These are phyloP conservation scores for Nitzschia putrida DNA, from an alignment of 108 stramenopile genomes.

Conservation along the genomic window DNA sequence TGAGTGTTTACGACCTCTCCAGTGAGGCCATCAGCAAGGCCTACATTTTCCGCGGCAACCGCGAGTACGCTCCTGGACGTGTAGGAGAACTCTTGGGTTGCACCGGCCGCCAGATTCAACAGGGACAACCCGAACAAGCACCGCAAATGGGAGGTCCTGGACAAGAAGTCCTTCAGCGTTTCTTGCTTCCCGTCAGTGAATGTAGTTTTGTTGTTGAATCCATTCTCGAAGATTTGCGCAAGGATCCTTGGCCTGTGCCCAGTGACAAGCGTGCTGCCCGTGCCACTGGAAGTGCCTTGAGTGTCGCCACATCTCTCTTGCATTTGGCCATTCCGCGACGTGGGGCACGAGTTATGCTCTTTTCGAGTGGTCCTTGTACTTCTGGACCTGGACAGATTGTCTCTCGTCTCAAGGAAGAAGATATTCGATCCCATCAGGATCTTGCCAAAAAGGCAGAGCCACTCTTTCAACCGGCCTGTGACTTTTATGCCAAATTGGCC, in stretches of 20 bases:
- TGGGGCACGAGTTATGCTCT: slow-evolving; percentile 95
- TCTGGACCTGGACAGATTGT: slow-evolving; percentile 94
- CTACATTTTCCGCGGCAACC: slow-evolving; percentile 92
- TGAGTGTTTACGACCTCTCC: slow-evolving; percentile 97
- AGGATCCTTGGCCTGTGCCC: slow-evolving; percentile 97
- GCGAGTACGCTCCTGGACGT: slow-evolving; percentile 80
- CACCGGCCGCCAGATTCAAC: slow-evolving; percentile 45
- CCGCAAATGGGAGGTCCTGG: slow-evolving; percentile 48
- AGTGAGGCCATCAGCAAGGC: slow-evolving; percentile 91
- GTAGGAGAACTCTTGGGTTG: slow-evolving; percentile 89
- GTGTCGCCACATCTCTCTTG: slow-evolving; percentile 87
- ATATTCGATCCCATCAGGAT: slow-evolving; percentile 92
- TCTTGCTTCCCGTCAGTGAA: slow-evolving; percentile 93
- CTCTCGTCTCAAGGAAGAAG: slow-evolving; percentile 81
- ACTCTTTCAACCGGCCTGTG: slow-evolving; percentile 88
- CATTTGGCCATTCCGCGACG: slow-evolving; percentile 90
- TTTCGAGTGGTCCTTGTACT: slow-evolving; percentile 96
- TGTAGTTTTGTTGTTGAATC: slow-evolving; percentile 90
- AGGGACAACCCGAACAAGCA: slow-evolving; percentile 31
- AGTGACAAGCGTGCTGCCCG: slow-evolving; percentile 89
- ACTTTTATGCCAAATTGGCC: slow-evolving; percentile 90
- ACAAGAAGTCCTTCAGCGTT: slow-evolving; percentile 79
- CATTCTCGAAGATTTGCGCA: slow-evolving; percentile 94
- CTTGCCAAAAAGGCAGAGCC: slow-evolving; percentile 89
- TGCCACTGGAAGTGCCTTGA: slow-evolving; percentile 90